phyloP scores from a whole-genome alignment of 1,284 basidiomycete species.

The Ganoderma meredithae region DNA sequence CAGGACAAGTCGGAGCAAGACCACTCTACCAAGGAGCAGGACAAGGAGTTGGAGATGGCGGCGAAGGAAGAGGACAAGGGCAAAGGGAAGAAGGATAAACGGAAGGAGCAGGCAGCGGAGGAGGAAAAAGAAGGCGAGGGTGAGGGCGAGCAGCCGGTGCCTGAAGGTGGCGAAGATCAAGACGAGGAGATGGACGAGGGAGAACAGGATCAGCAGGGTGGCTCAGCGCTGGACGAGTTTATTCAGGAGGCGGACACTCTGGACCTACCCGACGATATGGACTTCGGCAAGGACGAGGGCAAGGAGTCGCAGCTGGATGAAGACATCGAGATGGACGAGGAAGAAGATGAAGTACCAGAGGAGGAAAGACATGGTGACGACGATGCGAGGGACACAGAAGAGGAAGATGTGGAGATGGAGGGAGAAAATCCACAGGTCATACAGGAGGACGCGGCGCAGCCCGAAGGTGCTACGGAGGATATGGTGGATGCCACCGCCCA shows the following conservation, averaged over 20 bases:
- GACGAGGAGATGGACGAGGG: constrained; percentile 49
- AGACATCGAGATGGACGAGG: constrained; percentile 51
- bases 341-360: constrained; percentile 44
- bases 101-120: constrained; percentile 46
- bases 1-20: constrained; percentile 64
- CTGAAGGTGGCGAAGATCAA: constrained; percentile 44
- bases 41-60: constrained; percentile 69
- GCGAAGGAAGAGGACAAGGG: constrained; percentile 74
- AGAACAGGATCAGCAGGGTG: constrained; percentile 53
- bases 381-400: constrained; percentile 28
- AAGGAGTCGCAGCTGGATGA: constrained; percentile 45
- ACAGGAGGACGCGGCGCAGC: constrained; percentile 31
- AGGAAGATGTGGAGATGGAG: constrained; percentile 32
- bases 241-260: constrained; percentile 81
- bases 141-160: constrained; percentile 42
- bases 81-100: constrained; percentile 45
- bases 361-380: constrained; percentile 31
- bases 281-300: constrained; percentile 57
- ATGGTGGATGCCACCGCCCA: constrained; percentile 45
- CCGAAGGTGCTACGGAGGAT: constrained; percentile 29
- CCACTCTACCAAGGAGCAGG: constrained; percentile 54
- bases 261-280: constrained; percentile 86
- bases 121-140: constrained; percentile 44
- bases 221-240: constrained; percentile 76
- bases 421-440: constrained; percentile 26